A percentile compares a stretch with the other conserved stretches of the same genome.
Conservation (phyloP, 1,284 basidiomycete species). For the Mycena citricolor region DNA sequence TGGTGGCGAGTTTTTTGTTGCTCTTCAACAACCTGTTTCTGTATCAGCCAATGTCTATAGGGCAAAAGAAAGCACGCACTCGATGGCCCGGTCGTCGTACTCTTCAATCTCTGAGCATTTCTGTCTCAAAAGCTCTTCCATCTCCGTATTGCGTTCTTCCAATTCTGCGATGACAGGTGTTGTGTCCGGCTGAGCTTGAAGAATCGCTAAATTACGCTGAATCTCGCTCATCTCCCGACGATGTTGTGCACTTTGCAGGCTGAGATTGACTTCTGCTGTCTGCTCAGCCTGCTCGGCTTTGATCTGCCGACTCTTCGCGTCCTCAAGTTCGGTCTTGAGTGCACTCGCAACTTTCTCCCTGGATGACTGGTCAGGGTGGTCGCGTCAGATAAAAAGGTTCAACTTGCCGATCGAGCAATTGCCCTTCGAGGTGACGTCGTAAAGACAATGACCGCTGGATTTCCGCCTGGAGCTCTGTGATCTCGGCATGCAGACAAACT, state of each 20-base stretch:
- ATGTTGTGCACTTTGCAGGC: conserved; percentile 60
- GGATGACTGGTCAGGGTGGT: conserved; percentile 5
- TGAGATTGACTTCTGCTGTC: conserved; percentile 61
- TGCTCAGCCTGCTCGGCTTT: conserved; percentile 58
- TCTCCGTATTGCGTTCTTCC: conserved; percentile 66
- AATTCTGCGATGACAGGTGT: conserved; percentile 56
- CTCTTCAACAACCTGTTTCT: conserved; percentile 64
- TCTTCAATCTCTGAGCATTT: conserved; percentile 81
- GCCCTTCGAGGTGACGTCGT: conserved; percentile 58
- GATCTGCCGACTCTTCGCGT: conserved; percentile 42
- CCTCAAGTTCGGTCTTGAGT: conserved; percentile 49
- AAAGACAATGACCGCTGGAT: conserved; percentile 60
- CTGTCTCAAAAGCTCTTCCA: conserved; percentile 64
- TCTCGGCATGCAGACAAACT: conserved; percentile 47
- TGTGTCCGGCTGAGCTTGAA: conserved; percentile 55
- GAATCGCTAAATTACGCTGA: conserved; percentile 51
- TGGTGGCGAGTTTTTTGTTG: conserved; percentile 70
- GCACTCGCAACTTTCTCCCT: conserved; percentile 49
- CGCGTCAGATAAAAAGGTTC: conserved; percentile 1
- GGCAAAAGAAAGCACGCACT: conserved; percentile 48
- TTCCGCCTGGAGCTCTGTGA: conserved; percentile 61
- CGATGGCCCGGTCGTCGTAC: conserved; percentile 75
- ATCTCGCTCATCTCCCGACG: conserved; percentile 59
- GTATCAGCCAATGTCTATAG: conserved; percentile 13
- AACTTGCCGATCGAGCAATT: conserved; percentile 56